These are phyloP conservation scores for Monosporascus cannonballus DNA, from an alignment of 2,329 filamentous ascomycete genomes.

Conservation along the genomic window DNA sequence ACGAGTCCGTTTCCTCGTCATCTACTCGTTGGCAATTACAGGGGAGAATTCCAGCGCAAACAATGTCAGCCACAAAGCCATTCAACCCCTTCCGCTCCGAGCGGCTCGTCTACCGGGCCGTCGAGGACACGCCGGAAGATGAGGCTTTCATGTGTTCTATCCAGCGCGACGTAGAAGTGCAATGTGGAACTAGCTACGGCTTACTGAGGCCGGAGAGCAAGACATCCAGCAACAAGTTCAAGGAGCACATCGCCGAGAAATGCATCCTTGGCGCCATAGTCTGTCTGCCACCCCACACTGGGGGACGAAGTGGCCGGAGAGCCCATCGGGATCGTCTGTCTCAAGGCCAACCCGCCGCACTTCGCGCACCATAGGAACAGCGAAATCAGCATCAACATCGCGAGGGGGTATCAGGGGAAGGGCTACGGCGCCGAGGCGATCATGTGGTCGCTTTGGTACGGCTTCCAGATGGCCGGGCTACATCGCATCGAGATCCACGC, in stretches of 20 bases:
- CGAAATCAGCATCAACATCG: constrained; percentile 28
- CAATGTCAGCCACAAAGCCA: constrained; percentile 13
- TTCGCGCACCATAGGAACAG: constrained; percentile 35
- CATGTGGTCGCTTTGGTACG: constrained; percentile 28
- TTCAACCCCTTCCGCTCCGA: constrained; percentile 28
- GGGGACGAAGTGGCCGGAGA: constrained; percentile 3
- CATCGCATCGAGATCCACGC: constrained; percentile 29
- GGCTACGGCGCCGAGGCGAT: constrained; percentile 34
- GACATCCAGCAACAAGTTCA: constrained; percentile 20
- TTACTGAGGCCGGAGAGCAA: constrained; percentile 25
- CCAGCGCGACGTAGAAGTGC: constrained; percentile 21
- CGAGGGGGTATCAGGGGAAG: constrained; percentile 20
- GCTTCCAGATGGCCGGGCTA: constrained; percentile 27
- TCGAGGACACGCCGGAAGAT: constrained; percentile 27
- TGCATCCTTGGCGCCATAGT: constrained; percentile 30
- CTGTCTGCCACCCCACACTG: constrained; percentile 23
- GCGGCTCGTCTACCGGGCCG: constrained; percentile 30
- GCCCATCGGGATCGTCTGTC: constrained; percentile 28
- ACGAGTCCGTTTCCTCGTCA: no score
- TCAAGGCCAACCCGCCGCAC: constrained; percentile 16
- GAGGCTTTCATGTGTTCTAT: constrained; percentile 24
- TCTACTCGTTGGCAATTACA: no score
- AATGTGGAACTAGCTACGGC: constrained; percentile 20
- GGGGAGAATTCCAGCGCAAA: background rate
- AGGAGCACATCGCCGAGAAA: constrained; percentile 20